Evolutionary conservation across 2,329 filamentous ascomycete genomes (phyloP).

Genomic region (Penicillium sp.): DNA sequence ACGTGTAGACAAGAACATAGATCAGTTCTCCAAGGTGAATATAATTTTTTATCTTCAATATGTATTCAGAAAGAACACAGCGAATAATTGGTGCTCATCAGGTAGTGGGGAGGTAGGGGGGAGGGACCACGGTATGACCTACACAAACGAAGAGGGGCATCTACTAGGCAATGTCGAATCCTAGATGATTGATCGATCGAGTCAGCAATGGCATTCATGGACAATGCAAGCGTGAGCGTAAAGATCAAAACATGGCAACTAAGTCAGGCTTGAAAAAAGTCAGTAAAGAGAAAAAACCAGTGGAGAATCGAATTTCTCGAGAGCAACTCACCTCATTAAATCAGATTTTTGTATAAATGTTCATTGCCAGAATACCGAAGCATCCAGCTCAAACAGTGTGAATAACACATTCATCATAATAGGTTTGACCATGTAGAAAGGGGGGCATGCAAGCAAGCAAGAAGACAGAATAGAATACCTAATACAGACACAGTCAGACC

Average conservation of each 20-base stretch:
- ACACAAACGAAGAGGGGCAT: slow-evolving; percentile 21
- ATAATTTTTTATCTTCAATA: slow-evolving; percentile 59
- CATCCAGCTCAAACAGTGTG: slow-evolving; percentile 69
- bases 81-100: slow-evolving; percentile 64
- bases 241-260: slow-evolving; percentile 43
- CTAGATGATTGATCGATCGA: slow-evolving; percentile 28
- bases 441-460: slow-evolving; percentile 16
- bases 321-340: slow-evolving; percentile 64
- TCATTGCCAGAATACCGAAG: slow-evolving; percentile 60
- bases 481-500: slow-evolving; percentile 22
- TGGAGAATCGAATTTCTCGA: background rate
- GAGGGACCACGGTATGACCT: slow-evolving; percentile 21
- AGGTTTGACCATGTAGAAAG: slow-evolving; percentile 42
- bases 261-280: slow-evolving; percentile 45
- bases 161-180: slow-evolving; percentile 11
- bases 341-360: slow-evolving; percentile 70
- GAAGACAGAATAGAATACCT: slow-evolving; percentile 34
- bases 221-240: slow-evolving; percentile 29
- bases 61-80: slow-evolving; percentile 67
- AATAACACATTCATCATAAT: slow-evolving; percentile 69
- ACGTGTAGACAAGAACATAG: slow-evolving; percentile 17
- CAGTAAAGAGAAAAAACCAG: slow-evolving; percentile 33
- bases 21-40: slow-evolving; percentile 71
- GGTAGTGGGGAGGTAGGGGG: slow-evolving; percentile 25
- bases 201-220: slow-evolving; percentile 35